phyloP scores from a whole-genome alignment of 345 rosid genomes.

The Lumnitzera littorea region DNA sequence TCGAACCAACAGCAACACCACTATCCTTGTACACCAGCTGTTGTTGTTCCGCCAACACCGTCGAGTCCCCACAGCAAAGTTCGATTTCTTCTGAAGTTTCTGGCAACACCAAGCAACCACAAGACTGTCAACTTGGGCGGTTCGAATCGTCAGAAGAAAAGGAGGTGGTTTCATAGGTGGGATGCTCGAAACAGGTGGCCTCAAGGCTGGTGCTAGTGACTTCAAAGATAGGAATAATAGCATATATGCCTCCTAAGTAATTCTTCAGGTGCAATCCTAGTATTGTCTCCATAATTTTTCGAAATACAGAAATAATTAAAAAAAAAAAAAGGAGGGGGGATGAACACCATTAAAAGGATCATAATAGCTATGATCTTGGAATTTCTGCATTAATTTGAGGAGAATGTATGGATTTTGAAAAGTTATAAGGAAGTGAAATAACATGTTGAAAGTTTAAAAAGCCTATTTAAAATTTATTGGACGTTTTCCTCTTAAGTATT shows the following conservation, averaged over 20 bases:
- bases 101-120: constrained; percentile 10
- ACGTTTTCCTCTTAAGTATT: too few species aligned
- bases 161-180: constrained; percentile 35
- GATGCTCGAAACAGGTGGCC: constrained; percentile 52
- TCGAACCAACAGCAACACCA: not conserved
- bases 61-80: constrained; percentile 6
- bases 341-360: too few species aligned
- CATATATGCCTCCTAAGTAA: too few species aligned
- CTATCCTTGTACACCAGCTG: not conserved
- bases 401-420: not conserved
- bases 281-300: too few species aligned
- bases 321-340: too few species aligned
- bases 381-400: not conserved
- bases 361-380: not conserved
- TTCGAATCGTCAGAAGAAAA: constrained; percentile 10
- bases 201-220: constrained; percentile 45
- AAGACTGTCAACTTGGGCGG: constrained; percentile 15
- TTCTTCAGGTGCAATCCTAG: not conserved
- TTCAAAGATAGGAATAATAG: too few species aligned
- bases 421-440: too few species aligned
- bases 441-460: too few species aligned
- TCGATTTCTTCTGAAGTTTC: constrained; percentile 14
- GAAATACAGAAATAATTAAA: too few species aligned
- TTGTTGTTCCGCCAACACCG: constrained; percentile 5
- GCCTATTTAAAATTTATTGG: too few species aligned